Evolutionary conservation across 306 rosid genomes (phyloP).

Genomic region (Quercus engelmannii): DNA sequence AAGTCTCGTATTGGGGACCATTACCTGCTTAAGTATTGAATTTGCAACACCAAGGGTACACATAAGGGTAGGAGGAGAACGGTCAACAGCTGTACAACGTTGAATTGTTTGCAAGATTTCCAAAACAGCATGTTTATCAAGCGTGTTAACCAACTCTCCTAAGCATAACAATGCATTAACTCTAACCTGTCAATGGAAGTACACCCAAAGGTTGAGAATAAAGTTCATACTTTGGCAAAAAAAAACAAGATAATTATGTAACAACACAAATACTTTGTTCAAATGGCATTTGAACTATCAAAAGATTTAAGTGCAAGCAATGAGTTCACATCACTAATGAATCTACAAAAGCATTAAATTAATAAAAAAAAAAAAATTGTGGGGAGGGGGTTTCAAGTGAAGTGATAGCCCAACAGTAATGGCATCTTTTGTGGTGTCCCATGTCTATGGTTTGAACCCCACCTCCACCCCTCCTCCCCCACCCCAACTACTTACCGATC

Average conservation of each 20-base stretch:
- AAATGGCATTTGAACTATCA: neutral
- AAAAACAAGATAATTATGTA: neutral
- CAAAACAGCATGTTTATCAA: slow-evolving; percentile 78
- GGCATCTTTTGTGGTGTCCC: no score
- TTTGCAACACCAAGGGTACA: slow-evolving; percentile 98
- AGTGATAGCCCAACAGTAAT: no score
- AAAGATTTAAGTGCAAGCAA: neutral
- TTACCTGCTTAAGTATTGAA: slow-evolving; percentile 88
- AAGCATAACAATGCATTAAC: slow-evolving; percentile 94
- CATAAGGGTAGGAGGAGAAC: slow-evolving; percentile 96
- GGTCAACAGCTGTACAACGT: slow-evolving; percentile 96
- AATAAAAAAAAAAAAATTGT: no score
- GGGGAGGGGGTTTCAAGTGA: no score
- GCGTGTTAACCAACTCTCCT: slow-evolving; percentile 74
- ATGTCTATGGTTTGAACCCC: no score
- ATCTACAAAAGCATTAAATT: neutral
- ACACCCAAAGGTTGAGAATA: slow-evolving; percentile 13
- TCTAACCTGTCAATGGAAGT: slow-evolving; percentile 66
- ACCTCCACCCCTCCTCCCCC: no score
- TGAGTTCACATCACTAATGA: neutral
- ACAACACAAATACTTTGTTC: neutral
- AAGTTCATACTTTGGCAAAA: neutral
- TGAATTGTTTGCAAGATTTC: slow-evolving; percentile 93
- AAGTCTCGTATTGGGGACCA: neutral
- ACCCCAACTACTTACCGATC: no score